phyloP scores from a whole-genome alignment of 805 yeast genomes.

The Vanderwaltozyma verrucispora region DNA sequence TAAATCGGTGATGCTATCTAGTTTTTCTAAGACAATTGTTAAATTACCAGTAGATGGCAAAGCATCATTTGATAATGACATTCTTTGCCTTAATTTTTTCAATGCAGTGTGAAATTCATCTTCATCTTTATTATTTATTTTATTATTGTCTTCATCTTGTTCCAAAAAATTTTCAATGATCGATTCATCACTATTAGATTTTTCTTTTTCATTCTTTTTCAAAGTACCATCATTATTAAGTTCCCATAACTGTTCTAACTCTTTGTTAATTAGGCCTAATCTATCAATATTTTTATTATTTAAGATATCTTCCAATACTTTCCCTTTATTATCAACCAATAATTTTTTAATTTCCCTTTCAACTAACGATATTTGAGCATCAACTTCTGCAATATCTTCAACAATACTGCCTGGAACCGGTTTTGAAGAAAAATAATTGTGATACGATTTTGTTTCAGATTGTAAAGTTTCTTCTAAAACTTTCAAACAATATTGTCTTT shows the following conservation, averaged over 20 bases:
- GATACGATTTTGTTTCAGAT: conserved; percentile 38
- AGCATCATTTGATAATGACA: conserved; percentile 9
- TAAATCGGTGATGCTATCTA: conserved; percentile 65
- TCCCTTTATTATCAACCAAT: conserved; percentile 27
- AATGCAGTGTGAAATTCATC: conserved; percentile 26
- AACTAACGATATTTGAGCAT: conserved; percentile 39
- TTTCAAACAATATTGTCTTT: conserved; percentile 25
- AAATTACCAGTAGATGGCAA: conserved; percentile 12
- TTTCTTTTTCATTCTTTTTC: neutral
- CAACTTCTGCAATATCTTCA: conserved; percentile 68
- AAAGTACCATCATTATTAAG: conserved; percentile 17
- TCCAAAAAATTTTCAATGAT: conserved; percentile 9
- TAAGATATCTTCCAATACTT: conserved; percentile 38
- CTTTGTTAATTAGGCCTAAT: conserved; percentile 10
- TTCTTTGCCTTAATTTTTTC: conserved; percentile 14
- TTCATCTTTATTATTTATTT: conserved; percentile 12
- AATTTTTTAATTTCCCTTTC: conserved; percentile 37
- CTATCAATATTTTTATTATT: conserved; percentile 8
- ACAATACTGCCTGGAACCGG: conserved; percentile 31
- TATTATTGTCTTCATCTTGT: conserved; percentile 16
- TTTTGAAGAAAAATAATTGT: conserved; percentile 33
- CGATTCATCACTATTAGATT: neutral
- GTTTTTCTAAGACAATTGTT: conserved; percentile 41
- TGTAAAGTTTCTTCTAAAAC: conserved; percentile 34
- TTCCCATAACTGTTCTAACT: conserved; percentile 25